Percentiles rank a stretch among this genome's conserved stretches.
Conservation (phyloP, 805 yeast genomes). For the Ogataea nakhonphanomensis region DNA sequence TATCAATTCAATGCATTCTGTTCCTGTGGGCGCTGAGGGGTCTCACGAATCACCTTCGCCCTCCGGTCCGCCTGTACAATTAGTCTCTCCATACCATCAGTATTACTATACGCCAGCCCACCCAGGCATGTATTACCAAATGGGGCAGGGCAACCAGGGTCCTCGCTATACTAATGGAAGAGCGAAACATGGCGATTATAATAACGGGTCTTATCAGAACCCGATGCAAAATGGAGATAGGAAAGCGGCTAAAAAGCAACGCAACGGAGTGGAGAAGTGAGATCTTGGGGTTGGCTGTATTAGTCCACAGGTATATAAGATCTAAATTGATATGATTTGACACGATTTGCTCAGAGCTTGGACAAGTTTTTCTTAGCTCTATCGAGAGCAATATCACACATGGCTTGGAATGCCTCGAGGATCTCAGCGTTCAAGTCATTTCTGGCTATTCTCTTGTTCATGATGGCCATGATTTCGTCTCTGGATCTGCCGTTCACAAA, state of each 20-base stretch:
- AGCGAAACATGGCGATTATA: conserved; percentile 5
- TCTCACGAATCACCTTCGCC: conserved; percentile 4
- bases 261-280: conserved; percentile 1
- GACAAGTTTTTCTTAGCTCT: conserved; percentile 54
- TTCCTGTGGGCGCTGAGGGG: conserved; percentile 2
- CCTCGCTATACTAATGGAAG: conserved; percentile 11
- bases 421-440: conserved; percentile 55
- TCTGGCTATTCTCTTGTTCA: conserved; percentile 55
- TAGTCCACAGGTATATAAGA: conserved; percentile 4
- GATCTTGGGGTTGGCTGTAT: not conserved
- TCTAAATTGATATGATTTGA: conserved; percentile 4
- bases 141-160: conserved; percentile 3
- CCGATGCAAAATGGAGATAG: conserved; percentile 5
- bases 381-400: conserved; percentile 89
- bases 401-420: conserved; percentile 70
- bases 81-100: conserved; percentile 14
- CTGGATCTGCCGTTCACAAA: conserved; percentile 84
- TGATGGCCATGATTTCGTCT: conserved; percentile 57
- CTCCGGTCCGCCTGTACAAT: conserved; percentile 9
- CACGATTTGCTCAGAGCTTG: conserved; percentile 24
- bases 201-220: conserved; percentile 5
- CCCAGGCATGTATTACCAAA: conserved; percentile 13
- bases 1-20: not conserved
- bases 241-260: conserved; percentile 6
- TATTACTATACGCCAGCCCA: conserved; percentile 17